Evolutionary conservation across 371 early-diverging fungal species (phyloP).

Genomic region (Umbelopsis sp.): DNA sequence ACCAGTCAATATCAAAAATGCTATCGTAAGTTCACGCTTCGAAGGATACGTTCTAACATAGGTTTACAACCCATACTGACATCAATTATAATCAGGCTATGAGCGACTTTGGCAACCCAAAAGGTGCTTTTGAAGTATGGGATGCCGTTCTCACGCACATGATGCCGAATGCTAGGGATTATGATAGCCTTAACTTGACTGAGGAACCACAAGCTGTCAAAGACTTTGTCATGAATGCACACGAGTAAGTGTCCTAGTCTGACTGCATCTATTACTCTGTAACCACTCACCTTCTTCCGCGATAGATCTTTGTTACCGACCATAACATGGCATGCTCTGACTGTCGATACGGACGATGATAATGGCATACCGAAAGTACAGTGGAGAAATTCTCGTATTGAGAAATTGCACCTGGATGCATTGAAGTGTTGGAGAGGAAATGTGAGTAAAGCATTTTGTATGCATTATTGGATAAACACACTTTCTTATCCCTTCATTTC

Average conservation of each 20-base stretch:
- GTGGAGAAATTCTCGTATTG: constrained; percentile 30
- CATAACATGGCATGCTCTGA: constrained; percentile 30
- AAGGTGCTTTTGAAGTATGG: background rate
- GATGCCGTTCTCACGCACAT: background rate
- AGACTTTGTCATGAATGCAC: background rate
- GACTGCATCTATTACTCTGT: no score
- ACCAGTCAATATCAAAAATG: background rate
- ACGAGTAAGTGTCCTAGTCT: background rate
- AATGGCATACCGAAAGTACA: constrained; percentile 32
- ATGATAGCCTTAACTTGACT: background rate
- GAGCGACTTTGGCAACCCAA: background rate
- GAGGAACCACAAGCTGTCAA: background rate
- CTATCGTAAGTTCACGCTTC: background rate
- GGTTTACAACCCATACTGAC: background rate
- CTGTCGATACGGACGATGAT: constrained; percentile 28
- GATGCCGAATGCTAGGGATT: background rate
- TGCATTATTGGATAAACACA: background rate
- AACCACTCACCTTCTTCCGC: no score
- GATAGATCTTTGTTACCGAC: constrained; percentile 26
- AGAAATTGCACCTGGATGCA: constrained; percentile 26
- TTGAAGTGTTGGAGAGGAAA: constrained; percentile 23
- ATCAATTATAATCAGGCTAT: background rate
- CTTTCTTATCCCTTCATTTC: background rate
- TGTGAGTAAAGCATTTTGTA: constrained; percentile 7
- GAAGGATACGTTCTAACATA: no score